phyloP scores from a whole-genome alignment of 2,329 filamentous ascomycete species.

The Bipolaris victoriae region DNA sequence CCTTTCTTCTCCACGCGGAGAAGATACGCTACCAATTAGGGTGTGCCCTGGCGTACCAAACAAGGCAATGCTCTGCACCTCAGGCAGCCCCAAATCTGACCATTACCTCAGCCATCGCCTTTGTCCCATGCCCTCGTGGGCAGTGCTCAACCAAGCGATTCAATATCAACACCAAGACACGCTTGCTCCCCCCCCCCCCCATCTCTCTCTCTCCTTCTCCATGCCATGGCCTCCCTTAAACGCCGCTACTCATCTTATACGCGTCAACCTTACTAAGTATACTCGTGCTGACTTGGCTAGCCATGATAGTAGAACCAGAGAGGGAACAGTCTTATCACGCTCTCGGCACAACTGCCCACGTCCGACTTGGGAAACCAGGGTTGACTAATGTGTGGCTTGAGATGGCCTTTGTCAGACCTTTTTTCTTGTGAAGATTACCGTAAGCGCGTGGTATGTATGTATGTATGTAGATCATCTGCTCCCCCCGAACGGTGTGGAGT shows the following conservation, averaged over 20 bases:
- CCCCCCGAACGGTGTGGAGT: background rate
- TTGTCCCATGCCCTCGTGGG: background rate
- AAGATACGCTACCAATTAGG: slow-evolving; percentile 6
- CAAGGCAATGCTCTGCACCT: slow-evolving; percentile 16
- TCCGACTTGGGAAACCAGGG: background rate
- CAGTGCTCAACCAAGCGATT: slow-evolving; percentile 4
- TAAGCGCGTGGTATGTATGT: background rate
- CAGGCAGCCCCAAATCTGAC: slow-evolving; percentile 13
- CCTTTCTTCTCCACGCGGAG: background rate
- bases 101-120: slow-evolving; percentile 4
- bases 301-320: no score
- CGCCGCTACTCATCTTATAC: slow-evolving; percentile 6
- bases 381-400: background rate
- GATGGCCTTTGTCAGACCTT: slow-evolving; percentile 1
- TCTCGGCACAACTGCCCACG: background rate
- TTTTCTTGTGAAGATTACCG: no score
- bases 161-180: background rate
- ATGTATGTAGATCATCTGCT: background rate
- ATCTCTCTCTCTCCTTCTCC: background rate
- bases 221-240: background rate
- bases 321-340: background rate
- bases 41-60: slow-evolving; percentile 4
- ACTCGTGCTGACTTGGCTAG: background rate
- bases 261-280: background rate
- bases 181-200: background rate